phyloP scores from a whole-genome alignment of 2,329 filamentous ascomycete species.

The Colletotrichum filicis region DNA sequence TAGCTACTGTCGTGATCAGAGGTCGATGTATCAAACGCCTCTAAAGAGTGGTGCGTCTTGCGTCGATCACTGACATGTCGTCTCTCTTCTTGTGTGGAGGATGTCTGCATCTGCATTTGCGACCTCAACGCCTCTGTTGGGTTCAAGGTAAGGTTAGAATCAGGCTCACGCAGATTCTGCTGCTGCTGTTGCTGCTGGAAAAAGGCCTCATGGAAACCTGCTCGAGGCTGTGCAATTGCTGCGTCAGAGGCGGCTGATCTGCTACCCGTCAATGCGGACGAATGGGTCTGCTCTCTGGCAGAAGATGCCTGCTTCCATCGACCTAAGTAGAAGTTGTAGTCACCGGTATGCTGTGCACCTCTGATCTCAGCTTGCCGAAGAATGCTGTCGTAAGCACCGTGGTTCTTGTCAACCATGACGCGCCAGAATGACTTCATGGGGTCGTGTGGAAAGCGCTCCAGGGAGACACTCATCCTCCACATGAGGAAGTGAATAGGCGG shows the following conservation, averaged over 20 bases:
- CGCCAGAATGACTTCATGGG: constrained; percentile 1
- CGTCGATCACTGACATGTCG: background rate
- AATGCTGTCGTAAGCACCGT: constrained; percentile 7
- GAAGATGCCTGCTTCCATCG: background rate
- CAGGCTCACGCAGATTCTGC: background rate
- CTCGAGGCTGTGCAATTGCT: background rate
- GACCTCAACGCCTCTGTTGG: background rate
- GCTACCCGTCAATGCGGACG: too few relatives aligned
- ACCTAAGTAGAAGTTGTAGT: constrained; percentile 20
- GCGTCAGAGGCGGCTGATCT: too few relatives aligned
- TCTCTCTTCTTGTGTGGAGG: background rate
- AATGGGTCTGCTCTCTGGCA: background rate
- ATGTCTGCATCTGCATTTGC: background rate
- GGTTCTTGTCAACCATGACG: constrained; percentile 12
- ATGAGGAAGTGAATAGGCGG: constrained; percentile 51
- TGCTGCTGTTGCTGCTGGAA: background rate
- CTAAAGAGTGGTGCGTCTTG: background rate
- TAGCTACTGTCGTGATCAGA: too few relatives aligned
- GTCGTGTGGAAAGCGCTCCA: constrained; percentile 5
- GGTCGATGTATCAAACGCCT: background rate
- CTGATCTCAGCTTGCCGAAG: constrained; percentile 18
- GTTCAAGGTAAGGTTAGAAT: background rate
- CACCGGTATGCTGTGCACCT: constrained; percentile 21
- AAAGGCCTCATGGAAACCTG: background rate
- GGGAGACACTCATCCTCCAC: constrained; percentile 42